Conservation (phyloP, 495 filamentous ascomycete genomes). For the Penicillium psychrofluorescens region DNA sequence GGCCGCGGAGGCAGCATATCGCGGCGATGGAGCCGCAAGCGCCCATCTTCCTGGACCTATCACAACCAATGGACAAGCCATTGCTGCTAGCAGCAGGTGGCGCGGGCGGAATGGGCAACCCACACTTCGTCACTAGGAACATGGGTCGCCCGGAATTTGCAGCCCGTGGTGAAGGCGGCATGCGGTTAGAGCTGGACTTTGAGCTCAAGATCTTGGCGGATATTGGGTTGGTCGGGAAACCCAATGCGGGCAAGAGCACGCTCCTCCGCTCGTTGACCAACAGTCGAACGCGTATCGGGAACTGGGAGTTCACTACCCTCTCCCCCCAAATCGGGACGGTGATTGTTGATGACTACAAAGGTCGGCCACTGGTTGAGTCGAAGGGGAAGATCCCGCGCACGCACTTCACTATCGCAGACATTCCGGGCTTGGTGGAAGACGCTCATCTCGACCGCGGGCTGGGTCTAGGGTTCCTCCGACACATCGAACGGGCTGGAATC, state of each 20-base stretch:
- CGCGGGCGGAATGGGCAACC: slow-evolving; percentile 85
- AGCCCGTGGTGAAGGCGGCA: slow-evolving; percentile 73
- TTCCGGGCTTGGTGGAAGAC: slow-evolving; percentile 83
- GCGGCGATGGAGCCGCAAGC: slow-evolving; percentile 55
- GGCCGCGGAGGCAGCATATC: slow-evolving; percentile 48
- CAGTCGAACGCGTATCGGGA: slow-evolving; percentile 79
- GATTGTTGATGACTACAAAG: slow-evolving; percentile 74
- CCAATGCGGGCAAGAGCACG: slow-evolving; percentile 95
- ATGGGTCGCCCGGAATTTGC: slow-evolving; percentile 74
- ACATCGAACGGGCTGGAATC: slow-evolving; percentile 88
- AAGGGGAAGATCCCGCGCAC: slow-evolving; percentile 44
- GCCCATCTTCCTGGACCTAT: slow-evolving; percentile 77
- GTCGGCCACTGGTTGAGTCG: slow-evolving; percentile 49
- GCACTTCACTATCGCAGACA: slow-evolving; percentile 89
- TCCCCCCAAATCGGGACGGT: slow-evolving; percentile 93
- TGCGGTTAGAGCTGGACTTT: slow-evolving; percentile 72
- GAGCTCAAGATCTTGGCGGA: slow-evolving; percentile 94
- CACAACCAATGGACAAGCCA: slow-evolving; percentile 69
- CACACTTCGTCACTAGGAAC: slow-evolving; percentile 72
- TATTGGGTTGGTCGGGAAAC: slow-evolving; percentile 87
- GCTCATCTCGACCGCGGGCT: slow-evolving; percentile 90
- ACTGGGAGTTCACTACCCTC: slow-evolving; percentile 96
- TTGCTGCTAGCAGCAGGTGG: slow-evolving; percentile 88
- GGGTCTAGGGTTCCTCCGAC: slow-evolving; percentile 84
- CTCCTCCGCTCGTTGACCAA: slow-evolving; percentile 79